Evolutionary conservation across 352 stramenopile genomes (phyloP).

Genomic region (Globisporangium nunn): DNA sequence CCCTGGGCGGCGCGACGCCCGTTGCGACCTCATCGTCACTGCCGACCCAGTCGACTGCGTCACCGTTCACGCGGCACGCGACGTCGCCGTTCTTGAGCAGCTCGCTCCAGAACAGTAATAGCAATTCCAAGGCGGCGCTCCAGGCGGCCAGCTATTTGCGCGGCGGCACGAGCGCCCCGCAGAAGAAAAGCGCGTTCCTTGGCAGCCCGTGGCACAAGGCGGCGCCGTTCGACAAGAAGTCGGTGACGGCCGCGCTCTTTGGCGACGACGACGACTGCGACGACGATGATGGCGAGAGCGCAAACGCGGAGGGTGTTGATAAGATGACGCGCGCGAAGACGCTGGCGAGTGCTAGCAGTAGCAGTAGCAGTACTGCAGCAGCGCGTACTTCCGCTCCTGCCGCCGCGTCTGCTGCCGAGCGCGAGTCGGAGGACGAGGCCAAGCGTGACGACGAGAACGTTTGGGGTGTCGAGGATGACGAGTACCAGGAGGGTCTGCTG

Average conservation of each 20-base stretch:
- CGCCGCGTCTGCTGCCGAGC: slow-evolving; percentile 19
- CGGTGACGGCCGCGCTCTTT: slow-evolving; percentile 42
- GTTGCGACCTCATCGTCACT: background rate
- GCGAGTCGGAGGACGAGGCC: slow-evolving; percentile 11
- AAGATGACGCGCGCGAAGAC: slow-evolving; percentile 27
- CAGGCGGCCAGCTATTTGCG: slow-evolving; percentile 12
- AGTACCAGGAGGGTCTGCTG: slow-evolving; percentile 63
- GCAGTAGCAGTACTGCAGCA: slow-evolving; percentile 8
- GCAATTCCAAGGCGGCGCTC: slow-evolving; percentile 8
- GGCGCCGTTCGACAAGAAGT: slow-evolving; percentile 32
- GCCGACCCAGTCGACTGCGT: slow-evolving; percentile 1
- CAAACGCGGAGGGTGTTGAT: slow-evolving; percentile 9
- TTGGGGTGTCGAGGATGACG: slow-evolving; percentile 68
- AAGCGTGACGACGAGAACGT: slow-evolving; percentile 59
- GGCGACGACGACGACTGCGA: slow-evolving; percentile 35
- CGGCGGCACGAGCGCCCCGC: slow-evolving; percentile 7
- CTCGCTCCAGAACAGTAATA: slow-evolving; percentile 15
- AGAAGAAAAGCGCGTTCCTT: slow-evolving; percentile 11
- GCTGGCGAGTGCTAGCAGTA: slow-evolving; percentile 8
- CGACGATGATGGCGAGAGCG: slow-evolving; percentile 16
- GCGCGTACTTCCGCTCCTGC: slow-evolving; percentile 6
- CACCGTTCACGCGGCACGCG: slow-evolving; percentile 4
- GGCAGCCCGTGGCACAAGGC: slow-evolving; percentile 12
- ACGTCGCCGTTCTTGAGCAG: slow-evolving; percentile 9
- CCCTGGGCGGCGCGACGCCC: background rate